phyloP scores from a whole-genome alignment of 768 basidiomycete species.

The Serendipita sp. region DNA sequence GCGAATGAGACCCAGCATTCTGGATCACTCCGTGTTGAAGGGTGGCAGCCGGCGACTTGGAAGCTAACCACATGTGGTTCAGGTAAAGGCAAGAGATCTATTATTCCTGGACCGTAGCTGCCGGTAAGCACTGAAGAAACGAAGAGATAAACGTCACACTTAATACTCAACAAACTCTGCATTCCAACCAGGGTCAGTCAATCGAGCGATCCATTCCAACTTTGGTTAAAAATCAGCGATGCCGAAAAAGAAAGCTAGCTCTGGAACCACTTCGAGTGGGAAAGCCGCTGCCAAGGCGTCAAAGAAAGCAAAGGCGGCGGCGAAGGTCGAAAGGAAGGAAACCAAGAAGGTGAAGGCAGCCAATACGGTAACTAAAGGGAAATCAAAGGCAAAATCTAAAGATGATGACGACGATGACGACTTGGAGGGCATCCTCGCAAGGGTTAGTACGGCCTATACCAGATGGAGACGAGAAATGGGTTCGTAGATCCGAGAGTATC shows the following conservation, averaged over 20 bases:
- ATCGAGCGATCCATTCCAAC: neutral
- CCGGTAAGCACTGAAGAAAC: too few species aligned
- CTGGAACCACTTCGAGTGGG: neutral
- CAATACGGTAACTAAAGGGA: constrained; percentile 20
- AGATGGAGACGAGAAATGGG: neutral
- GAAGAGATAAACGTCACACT: too few species aligned
- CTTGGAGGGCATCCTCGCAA: constrained; percentile 69
- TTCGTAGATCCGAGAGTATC: neutral
- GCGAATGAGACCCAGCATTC: too few species aligned
- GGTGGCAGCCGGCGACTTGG: neutral
- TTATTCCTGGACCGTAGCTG: too few species aligned
- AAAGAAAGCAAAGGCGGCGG: constrained; percentile 43
- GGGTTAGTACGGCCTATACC: constrained; percentile 27
- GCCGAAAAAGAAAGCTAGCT: constrained; percentile 10
- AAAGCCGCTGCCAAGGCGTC: constrained; percentile 31
- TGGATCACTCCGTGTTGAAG: neutral
- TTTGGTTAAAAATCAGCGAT: neutral
- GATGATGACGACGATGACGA: constrained; percentile 46
- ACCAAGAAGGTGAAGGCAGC: constrained; percentile 20
- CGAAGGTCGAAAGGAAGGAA: constrained; percentile 49
- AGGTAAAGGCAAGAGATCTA: too few species aligned
- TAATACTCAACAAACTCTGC: too few species aligned
- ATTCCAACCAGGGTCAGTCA: neutral
- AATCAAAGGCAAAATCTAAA: constrained; percentile 19
- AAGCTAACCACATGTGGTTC: too few species aligned